phyloP scores from a whole-genome alignment of 2,329 filamentous ascomycete genomes.

The Xylariaceae sp. region DNA sequence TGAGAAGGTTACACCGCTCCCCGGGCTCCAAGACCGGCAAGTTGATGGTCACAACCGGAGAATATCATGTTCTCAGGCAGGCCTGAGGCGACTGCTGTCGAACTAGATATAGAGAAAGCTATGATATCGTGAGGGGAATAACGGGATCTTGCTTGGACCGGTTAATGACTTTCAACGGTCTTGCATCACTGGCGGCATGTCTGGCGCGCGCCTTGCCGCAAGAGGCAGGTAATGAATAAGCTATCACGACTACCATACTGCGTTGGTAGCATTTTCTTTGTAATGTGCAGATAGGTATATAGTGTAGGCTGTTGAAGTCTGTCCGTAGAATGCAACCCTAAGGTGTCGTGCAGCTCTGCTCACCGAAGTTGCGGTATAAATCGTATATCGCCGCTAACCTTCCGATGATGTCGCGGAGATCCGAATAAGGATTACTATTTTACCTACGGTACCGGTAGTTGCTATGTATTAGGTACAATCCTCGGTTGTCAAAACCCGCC shows the following conservation, averaged over 20 bases:
- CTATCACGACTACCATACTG: not conserved
- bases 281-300: too few relatives aligned
- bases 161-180: constrained; percentile 1
- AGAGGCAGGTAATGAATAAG: not conserved
- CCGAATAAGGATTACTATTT: too few relatives aligned
- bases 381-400: not conserved
- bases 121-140: not conserved
- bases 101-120: not conserved
- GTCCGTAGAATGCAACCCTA: not conserved
- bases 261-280: too few relatives aligned
- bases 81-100: not conserved
- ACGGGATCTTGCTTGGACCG: not conserved
- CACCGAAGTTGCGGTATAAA: not conserved
- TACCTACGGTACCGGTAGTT: too few relatives aligned
- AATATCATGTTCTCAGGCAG: not conserved
- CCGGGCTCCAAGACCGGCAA: constrained; percentile 9
- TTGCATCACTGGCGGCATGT: not conserved
- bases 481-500: not conserved
- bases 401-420: too few relatives aligned
- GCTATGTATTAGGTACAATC: not conserved
- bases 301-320: not conserved
- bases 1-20: not conserved
- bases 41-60: constrained; percentile 3
- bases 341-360: not conserved
- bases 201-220: not conserved